These are phyloP conservation scores for Halenospora varia DNA, from an alignment of 495 filamentous ascomycete genomes.

Conservation along the genomic window DNA sequence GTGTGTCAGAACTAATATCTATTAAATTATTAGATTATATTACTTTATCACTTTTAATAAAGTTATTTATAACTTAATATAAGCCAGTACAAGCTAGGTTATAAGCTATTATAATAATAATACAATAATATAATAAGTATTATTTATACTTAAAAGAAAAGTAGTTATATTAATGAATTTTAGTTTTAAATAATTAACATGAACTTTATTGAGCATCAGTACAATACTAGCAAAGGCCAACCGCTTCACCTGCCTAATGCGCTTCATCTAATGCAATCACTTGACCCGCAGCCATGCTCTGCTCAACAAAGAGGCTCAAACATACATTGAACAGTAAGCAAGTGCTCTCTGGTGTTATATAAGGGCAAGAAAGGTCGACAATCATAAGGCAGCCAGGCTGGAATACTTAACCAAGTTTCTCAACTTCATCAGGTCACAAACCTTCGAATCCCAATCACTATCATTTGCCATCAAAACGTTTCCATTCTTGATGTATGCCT, in stretches of 20 bases:
- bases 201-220: conserved; percentile 31
- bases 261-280: conserved; percentile 41
- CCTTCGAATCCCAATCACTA: conserved; percentile 32
- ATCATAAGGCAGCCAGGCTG: conserved; percentile 27
- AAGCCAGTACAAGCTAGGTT: no score
- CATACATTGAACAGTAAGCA: conserved; percentile 69
- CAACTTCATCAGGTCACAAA: conserved; percentile 13
- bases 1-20: no score
- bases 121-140: no score
- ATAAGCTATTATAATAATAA: no score
- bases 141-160: no score
- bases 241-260: conserved; percentile 31
- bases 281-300: conserved; percentile 33
- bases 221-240: not conserved
- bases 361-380: conserved; percentile 71
- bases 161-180: no score
- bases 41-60: no score
- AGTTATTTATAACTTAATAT: no score
- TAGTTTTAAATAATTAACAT: no score
- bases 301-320: conserved; percentile 56
- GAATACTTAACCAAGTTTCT: conserved; percentile 19
- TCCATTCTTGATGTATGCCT: not conserved
- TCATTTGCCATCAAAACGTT: conserved; percentile 7
- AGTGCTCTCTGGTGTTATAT: conserved; percentile 57
- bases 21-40: no score